A percentile compares a stretch with the other conserved stretches of the same genome.
These are phyloP conservation scores for Cryptococcus floricola DNA, from an alignment of 1,284 basidiomycete genomes.

Conservation along the genomic window DNA sequence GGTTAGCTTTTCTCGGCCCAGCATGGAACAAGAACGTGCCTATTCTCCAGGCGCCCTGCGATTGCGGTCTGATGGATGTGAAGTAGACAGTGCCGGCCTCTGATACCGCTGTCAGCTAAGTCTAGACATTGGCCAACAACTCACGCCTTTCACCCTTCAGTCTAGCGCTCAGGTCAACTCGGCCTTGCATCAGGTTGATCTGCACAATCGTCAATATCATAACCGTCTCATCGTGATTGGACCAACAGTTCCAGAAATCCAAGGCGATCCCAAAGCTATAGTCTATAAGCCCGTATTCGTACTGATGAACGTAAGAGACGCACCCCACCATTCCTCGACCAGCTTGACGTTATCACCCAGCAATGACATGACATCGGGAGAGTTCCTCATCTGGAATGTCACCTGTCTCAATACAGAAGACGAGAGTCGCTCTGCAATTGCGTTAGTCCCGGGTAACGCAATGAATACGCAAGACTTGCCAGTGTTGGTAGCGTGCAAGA, in stretches of 20 bases:
- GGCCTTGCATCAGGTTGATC: constrained; percentile 50
- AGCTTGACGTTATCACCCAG: constrained; percentile 41
- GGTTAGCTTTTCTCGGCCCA: constrained; percentile 1
- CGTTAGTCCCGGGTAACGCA: background rate
- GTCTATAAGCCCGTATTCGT: background rate
- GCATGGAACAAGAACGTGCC: constrained; percentile 24
- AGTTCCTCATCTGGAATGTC: constrained; percentile 46
- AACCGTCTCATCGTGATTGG: background rate
- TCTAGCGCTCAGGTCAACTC: constrained; percentile 48
- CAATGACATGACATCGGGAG: constrained; percentile 33
- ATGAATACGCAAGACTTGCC: constrained; percentile 20
- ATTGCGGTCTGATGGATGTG: constrained; percentile 47
- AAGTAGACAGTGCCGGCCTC: constrained; percentile 48
- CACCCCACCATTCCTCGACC: constrained; percentile 45
- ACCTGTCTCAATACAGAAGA: constrained; percentile 46
- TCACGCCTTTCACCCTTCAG: constrained; percentile 38
- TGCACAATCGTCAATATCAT: constrained; percentile 12
- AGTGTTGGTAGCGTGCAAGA: constrained; percentile 47
- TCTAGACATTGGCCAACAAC: constrained; percentile 5
- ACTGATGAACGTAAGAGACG: constrained; percentile 15
- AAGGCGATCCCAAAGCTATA: constrained; percentile 46
- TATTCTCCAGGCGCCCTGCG: constrained; percentile 45
- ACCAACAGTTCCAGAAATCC: constrained; percentile 47
- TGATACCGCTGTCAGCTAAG: constrained; percentile 1
- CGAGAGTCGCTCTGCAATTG: constrained; percentile 40